Conservation (phyloP, 768 basidiomycete genomes). For the Leccinum incarnatum region DNA sequence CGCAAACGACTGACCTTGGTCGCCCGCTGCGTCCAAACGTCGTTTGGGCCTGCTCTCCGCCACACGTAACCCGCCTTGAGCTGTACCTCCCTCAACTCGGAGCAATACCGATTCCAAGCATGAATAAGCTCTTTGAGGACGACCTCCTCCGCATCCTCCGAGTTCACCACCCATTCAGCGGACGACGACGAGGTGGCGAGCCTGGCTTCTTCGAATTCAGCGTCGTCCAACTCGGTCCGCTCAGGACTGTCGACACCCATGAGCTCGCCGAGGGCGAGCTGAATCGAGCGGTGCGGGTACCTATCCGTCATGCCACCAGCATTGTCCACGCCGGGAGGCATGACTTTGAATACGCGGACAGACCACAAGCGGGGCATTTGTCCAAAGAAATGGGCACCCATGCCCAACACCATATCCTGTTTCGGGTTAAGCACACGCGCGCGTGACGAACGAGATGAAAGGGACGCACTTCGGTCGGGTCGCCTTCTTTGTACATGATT, state of each 20-base stretch:
- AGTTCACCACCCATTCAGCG: neutral
- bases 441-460: neutral
- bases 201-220: constrained; percentile 21
- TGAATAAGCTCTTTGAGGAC: constrained; percentile 38
- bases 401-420: constrained; percentile 39
- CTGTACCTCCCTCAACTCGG: constrained; percentile 39
- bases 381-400: constrained; percentile 43
- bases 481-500: constrained; percentile 37
- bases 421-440: neutral
- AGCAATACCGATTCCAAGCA: constrained; percentile 44
- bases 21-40: constrained; percentile 34
- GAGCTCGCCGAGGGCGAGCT: constrained; percentile 11
- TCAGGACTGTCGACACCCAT: constrained; percentile 9
- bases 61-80: constrained; percentile 39
- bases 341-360: constrained; percentile 37
- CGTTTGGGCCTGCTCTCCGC: constrained; percentile 37
- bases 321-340: constrained; percentile 15
- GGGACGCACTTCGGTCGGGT: constrained; percentile 40
- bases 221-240: constrained; percentile 19
- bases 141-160: constrained; percentile 23
- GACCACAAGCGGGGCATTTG: constrained; percentile 36
- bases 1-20: constrained; percentile 8
- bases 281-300: constrained; percentile 11
- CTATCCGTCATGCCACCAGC: constrained; percentile 7
- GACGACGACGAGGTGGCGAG: neutral